Conservation (phyloP, 2,329 filamentous ascomycete species). For the Dryadomyces quercivorus region DNA sequence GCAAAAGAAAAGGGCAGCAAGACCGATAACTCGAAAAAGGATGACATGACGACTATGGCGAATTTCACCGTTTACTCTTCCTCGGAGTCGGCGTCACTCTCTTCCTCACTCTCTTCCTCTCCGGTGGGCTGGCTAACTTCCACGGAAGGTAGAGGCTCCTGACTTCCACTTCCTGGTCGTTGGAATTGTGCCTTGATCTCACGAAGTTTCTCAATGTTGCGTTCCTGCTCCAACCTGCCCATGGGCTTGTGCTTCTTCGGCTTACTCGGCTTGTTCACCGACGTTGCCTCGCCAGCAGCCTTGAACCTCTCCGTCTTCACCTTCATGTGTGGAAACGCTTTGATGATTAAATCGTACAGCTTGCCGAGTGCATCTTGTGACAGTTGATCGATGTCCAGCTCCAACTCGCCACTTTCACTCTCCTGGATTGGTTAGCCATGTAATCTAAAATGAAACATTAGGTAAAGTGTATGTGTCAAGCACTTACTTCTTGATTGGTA, state of each 20-base stretch:
- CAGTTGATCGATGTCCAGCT: slow-evolving; percentile 46
- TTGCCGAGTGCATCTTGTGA: slow-evolving; percentile 42
- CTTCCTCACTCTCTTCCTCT: slow-evolving; percentile 34
- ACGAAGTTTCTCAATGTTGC: slow-evolving; percentile 50
- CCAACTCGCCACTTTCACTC: slow-evolving; percentile 46
- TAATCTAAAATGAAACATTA: not conserved
- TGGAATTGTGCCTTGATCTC: slow-evolving; percentile 42
- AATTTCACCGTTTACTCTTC: slow-evolving; percentile 19
- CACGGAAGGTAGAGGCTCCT: slow-evolving; percentile 28
- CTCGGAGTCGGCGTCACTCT: slow-evolving; percentile 34
- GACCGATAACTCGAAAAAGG: not conserved
- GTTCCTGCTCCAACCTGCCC: slow-evolving; percentile 60
- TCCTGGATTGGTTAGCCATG: slow-evolving; percentile 26
- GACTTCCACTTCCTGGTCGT: slow-evolving; percentile 33
- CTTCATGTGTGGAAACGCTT: slow-evolving; percentile 24
- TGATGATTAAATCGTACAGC: slow-evolving; percentile 33
- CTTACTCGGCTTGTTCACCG: slow-evolving; percentile 28
- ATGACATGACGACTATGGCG: not conserved
- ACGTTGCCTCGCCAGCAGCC: slow-evolving; percentile 14
- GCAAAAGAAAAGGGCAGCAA: not conserved
- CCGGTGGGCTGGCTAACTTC: slow-evolving; percentile 20
- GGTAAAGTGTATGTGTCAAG: not conserved
- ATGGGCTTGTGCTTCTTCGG: slow-evolving; percentile 68
- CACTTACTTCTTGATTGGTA: slow-evolving; percentile 59
- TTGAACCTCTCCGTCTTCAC: slow-evolving; percentile 21